Conservation (phyloP, 2,329 filamentous ascomycete species). For the Cadophora malorum region DNA sequence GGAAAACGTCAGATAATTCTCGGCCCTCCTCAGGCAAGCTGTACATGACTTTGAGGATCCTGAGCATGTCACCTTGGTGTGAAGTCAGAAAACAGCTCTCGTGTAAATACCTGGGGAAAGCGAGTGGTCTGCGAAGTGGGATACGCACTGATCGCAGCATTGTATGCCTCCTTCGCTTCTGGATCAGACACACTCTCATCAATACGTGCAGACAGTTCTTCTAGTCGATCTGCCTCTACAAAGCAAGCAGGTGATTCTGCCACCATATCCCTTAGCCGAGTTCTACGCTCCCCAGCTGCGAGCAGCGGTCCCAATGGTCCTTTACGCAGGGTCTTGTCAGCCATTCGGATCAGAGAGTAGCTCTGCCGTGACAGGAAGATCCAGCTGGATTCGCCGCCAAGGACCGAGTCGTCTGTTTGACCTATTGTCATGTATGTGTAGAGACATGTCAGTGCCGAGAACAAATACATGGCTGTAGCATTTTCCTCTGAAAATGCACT, state of each 20-base stretch:
- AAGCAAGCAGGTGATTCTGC: background rate
- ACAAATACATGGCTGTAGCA: conserved; percentile 47
- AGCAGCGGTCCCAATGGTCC: conserved; percentile 41
- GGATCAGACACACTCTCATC: conserved; percentile 32
- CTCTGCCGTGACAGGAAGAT: conserved; percentile 47
- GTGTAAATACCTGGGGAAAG: too few relatives aligned
- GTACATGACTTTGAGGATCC: conserved; percentile 24
- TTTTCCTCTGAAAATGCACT: conserved; percentile 44
- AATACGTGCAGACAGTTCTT: conserved; percentile 21
- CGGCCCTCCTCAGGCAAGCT: conserved; percentile 12
- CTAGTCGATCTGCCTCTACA: conserved; percentile 21
- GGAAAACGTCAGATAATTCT: conserved; percentile 31
- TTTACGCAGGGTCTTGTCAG: conserved; percentile 33
- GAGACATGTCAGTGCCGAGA: conserved; percentile 48
- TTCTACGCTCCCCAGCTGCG: conserved; percentile 35
- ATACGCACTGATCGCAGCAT: conserved; percentile 17
- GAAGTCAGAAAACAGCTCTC: background rate
- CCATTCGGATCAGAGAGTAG: conserved; percentile 43
- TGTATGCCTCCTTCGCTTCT: conserved; percentile 39
- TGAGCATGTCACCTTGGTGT: conserved; percentile 16
- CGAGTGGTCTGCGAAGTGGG: too few relatives aligned
- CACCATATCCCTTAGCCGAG: conserved; percentile 18
- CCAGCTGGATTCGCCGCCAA: conserved; percentile 47
- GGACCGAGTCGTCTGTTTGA: conserved; percentile 45
- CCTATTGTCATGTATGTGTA: conserved; percentile 47